Percentiles rank a stretch among this genome's conserved stretches.
phyloP scores from a whole-genome alignment of 805 yeast species.

The Candida incommunis region DNA sequence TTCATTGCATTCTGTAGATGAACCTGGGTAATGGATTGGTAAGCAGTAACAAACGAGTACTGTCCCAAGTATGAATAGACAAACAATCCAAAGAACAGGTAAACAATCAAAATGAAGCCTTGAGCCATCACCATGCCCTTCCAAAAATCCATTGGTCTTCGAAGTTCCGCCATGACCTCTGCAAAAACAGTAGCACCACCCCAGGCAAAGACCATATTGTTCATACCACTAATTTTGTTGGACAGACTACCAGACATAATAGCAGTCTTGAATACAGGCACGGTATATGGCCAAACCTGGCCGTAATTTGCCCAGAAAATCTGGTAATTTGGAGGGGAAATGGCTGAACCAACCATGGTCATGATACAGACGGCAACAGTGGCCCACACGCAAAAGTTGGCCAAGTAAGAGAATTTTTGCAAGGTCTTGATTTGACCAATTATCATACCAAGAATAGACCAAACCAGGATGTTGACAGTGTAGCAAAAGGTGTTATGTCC shows the following conservation, averaged over 20 bases:
- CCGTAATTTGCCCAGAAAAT: constrained; percentile 3
- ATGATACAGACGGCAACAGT: constrained; percentile 29
- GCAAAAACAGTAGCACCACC: constrained; percentile 39
- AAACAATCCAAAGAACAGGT: constrained; percentile 29
- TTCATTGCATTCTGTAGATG: constrained; percentile 25
- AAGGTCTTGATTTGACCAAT: constrained; percentile 29
- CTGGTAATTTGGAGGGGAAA: constrained; percentile 16
- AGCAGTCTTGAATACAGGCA: constrained; percentile 2
- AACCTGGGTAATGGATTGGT: constrained; percentile 25
- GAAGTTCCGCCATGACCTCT: constrained; percentile 35
- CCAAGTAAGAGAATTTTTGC: constrained; percentile 26
- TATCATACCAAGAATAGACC: constrained; percentile 31
- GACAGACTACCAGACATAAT: constrained; percentile 1
- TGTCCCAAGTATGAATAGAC: constrained; percentile 34
- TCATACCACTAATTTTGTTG: constrained; percentile 14
- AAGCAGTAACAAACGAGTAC: constrained; percentile 22
- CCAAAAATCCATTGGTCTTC: constrained; percentile 34
- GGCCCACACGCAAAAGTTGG: constrained; percentile 34
- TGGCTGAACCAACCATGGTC: constrained; percentile 30
- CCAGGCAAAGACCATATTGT: constrained; percentile 34
- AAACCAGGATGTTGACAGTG: constrained; percentile 27
- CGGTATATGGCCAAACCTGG: neutral
- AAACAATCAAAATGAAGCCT: constrained; percentile 24
- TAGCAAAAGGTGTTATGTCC: constrained; percentile 21
- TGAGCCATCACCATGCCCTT: constrained; percentile 33